A percentile compares a stretch with the other conserved stretches of the same genome.
Evolutionary conservation across 1,139 yeast genomes (phyloP).

Genomic region (Blastobotrys arbuscula): DNA sequence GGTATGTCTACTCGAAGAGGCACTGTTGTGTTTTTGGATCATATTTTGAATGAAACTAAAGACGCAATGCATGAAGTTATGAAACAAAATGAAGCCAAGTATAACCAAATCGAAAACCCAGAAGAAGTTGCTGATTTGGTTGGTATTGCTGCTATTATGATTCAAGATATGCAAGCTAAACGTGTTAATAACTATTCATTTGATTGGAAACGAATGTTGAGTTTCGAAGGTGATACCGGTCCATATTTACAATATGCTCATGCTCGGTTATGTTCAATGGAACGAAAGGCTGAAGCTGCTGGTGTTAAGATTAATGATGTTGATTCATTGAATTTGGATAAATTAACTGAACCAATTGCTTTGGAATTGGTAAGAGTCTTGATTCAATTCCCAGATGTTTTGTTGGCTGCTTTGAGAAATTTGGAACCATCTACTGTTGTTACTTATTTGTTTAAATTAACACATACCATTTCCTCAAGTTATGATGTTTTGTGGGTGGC

Average conservation of each 20-base stretch:
- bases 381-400: conserved; percentile 87
- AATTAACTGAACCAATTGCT: conserved; percentile 75
- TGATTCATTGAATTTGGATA: conserved; percentile 52
- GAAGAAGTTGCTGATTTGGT: conserved; percentile 93
- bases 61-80: conserved; percentile 96
- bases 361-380: conserved; percentile 66
- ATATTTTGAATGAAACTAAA: conserved; percentile 88
- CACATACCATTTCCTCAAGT: conserved; percentile 93
- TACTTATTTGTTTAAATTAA: conserved; percentile 83
- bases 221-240: conserved; percentile 99
- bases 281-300: conserved; percentile 61
- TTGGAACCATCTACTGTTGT: conserved; percentile 93
- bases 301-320: conserved; percentile 26
- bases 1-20: conserved; percentile 99
- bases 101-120: conserved; percentile 90
- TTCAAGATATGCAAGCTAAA: conserved; percentile 98
- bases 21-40: conserved; percentile 94
- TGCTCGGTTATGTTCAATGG: conserved; percentile 92
- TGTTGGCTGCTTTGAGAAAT: conserved; percentile 77
- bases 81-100: conserved; percentile 88
- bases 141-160: conserved; percentile 97
- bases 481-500: conserved; percentile 97
- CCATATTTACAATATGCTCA: conserved; percentile 98
- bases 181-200: conserved; percentile 94
- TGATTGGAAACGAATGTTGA: conserved; percentile 97